These are phyloP conservation scores for Rhododendron ovatum DNA, from an alignment of 148 eudicot species.

Conservation along the genomic window DNA sequence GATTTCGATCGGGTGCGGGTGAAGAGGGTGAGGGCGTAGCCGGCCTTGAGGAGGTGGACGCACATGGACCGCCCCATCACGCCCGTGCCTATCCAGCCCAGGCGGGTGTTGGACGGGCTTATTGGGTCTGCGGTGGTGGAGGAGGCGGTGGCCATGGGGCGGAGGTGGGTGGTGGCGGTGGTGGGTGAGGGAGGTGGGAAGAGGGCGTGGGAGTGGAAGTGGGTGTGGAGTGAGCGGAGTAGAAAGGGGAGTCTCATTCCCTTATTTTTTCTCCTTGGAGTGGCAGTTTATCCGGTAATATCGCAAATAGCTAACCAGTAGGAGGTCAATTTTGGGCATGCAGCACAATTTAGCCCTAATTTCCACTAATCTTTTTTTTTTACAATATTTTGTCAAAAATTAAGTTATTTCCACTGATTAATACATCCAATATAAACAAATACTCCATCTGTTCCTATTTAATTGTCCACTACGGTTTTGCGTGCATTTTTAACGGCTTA, in stretches of 20 bases:
- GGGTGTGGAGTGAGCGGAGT: slow-evolving; percentile 15
- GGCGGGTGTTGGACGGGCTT: slow-evolving; percentile 54
- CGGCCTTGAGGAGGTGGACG: slow-evolving; percentile 79
- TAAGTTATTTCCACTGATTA: too few relatives aligned
- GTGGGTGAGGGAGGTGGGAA: not conserved
- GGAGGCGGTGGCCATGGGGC: slow-evolving; percentile 43
- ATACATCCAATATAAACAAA: too few relatives aligned
- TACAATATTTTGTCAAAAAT: too few relatives aligned
- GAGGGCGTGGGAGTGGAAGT: slow-evolving; percentile 18
- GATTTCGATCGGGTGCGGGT: slow-evolving; percentile 88
- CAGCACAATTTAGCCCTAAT: not conserved
- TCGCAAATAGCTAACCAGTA: not conserved
- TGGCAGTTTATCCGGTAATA: not conserved
- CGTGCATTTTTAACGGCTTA: too few relatives aligned
- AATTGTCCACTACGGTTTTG: too few relatives aligned
- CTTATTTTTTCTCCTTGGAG: not conserved
- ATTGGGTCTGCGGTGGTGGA: slow-evolving; percentile 32
- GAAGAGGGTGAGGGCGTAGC: slow-evolving; percentile 79
- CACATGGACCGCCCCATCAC: slow-evolving; percentile 98
- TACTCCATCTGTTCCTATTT: too few relatives aligned
- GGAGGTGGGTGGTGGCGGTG: slow-evolving; percentile 19
- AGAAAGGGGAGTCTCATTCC: slow-evolving; percentile 11
- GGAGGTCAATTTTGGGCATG: not conserved
- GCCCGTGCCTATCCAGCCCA: slow-evolving; percentile 98
- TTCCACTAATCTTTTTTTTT: too few relatives aligned